phyloP scores from a whole-genome alignment of 495 filamentous ascomycete genomes.

The Pyronema omphalodes region DNA sequence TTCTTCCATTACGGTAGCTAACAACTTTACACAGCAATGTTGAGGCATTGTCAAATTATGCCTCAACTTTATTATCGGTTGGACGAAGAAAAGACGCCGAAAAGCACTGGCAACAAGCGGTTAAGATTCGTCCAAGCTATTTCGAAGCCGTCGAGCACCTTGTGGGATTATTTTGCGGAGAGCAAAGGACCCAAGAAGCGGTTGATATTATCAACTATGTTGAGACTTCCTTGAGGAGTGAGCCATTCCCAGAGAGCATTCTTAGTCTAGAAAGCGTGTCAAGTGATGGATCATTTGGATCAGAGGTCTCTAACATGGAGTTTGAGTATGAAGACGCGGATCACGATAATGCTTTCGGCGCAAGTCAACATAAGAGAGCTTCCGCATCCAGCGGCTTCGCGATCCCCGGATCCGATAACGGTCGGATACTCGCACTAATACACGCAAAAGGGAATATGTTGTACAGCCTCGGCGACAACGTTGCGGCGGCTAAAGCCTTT shows the following conservation, averaged over 20 bases:
- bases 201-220: slow-evolving; percentile 79
- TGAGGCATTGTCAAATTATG: slow-evolving; percentile 85
- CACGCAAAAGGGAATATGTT: slow-evolving; percentile 98
- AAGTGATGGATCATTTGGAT: slow-evolving; percentile 26
- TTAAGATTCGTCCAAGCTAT: slow-evolving; percentile 70
- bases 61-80: slow-evolving; percentile 69
- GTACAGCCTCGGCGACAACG: slow-evolving; percentile 75
- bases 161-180: slow-evolving; percentile 68
- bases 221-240: slow-evolving; percentile 47
- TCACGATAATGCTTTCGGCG: slow-evolving; percentile 16
- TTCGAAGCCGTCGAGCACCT: slow-evolving; percentile 96
- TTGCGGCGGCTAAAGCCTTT: slow-evolving; percentile 71
- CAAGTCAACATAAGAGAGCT: slow-evolving; percentile 6
- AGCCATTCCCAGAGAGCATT: slow-evolving; percentile 15
- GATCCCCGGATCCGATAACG: slow-evolving; percentile 77
- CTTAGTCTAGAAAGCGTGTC: slow-evolving; percentile 40
- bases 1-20: slow-evolving; percentile 11
- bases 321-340: slow-evolving; percentile 33
- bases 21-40: slow-evolving; percentile 49
- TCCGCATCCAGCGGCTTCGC: slow-evolving; percentile 63
- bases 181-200: slow-evolving; percentile 65
- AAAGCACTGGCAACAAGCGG: slow-evolving; percentile 64
- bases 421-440: slow-evolving; percentile 73
- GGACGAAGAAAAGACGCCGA: slow-evolving; percentile 71
- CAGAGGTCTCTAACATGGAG: slow-evolving; percentile 11